Percentiles rank a stretch among this genome's conserved stretches.
Evolutionary conservation across 805 yeast genomes (phyloP).

Genomic region (Crinitomyces ghanaensis): DNA sequence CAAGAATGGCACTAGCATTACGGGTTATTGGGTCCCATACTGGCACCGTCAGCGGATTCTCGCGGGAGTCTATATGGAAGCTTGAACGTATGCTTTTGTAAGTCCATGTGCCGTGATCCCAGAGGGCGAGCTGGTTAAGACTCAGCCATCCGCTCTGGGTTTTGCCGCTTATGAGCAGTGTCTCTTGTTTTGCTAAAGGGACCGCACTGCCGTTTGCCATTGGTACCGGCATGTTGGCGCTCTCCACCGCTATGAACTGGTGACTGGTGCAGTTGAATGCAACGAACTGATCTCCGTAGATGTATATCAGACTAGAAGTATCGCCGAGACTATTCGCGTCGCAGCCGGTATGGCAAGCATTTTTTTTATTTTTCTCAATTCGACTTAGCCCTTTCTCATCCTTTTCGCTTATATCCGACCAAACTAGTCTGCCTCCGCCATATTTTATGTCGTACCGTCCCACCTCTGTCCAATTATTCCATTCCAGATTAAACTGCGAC

Average conservation of each 20-base stretch:
- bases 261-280: conserved; percentile 11
- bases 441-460: too few species aligned
- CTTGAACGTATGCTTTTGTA: conserved; percentile 30
- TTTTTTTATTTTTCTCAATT: too few species aligned
- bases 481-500: too few species aligned
- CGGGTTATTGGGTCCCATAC: conserved; percentile 26
- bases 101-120: conserved; percentile 64
- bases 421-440: too few species aligned
- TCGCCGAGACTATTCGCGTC: conserved; percentile 3
- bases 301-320: conserved; percentile 15
- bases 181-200: conserved; percentile 8
- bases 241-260: conserved; percentile 16
- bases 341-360: conserved; percentile 5
- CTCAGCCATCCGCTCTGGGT: conserved; percentile 55
- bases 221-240: conserved; percentile 17
- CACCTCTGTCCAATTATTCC: too few species aligned
- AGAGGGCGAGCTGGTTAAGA: conserved; percentile 61
- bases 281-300: conserved; percentile 22
- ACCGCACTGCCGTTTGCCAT: conserved; percentile 19
- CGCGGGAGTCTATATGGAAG: conserved; percentile 40
- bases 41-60: conserved; percentile 43
- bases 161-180: conserved; percentile 54
- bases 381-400: too few species aligned
- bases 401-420: too few species aligned
- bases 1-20: conserved; percentile 23